A percentile compares a stretch with the other conserved stretches of the same genome.
phyloP scores from a whole-genome alignment of 306 rosid genomes.

The barrel medic (Medicago truncatula) region DNA sequence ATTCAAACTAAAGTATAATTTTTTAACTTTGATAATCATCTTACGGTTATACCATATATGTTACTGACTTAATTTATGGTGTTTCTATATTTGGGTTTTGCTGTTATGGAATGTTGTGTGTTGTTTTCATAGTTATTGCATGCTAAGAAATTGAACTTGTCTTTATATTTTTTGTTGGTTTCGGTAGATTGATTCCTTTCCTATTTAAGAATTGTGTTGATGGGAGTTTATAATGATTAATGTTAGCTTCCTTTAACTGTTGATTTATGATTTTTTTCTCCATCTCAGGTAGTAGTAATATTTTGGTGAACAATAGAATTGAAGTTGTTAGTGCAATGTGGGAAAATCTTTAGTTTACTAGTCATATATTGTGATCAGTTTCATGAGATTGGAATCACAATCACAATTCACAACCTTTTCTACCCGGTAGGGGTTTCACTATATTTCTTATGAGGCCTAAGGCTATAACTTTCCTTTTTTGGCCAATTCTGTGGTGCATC shows the following conservation, averaged over 20 bases:
- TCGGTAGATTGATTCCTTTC: conserved; percentile 25
- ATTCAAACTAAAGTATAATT: not conserved
- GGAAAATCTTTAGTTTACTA: conserved; percentile 23
- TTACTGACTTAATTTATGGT: conserved; percentile 2
- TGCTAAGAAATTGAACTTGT: conserved; percentile 41
- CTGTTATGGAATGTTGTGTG: conserved; percentile 26
- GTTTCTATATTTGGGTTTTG: conserved; percentile 24
- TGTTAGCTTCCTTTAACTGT: conserved; percentile 24
- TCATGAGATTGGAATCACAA: conserved; percentile 42
- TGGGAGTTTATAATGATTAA: conserved; percentile 26
- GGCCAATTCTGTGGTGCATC: too few species aligned
- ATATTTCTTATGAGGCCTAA: not conserved
- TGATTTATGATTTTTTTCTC: conserved; percentile 32
- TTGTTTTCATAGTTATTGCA: conserved; percentile 46
- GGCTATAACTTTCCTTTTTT: not conserved
- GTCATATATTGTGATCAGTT: conserved; percentile 23
- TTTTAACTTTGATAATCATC: not conserved
- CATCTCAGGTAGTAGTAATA: not conserved
- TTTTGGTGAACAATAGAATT: conserved; percentile 2
- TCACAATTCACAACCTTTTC: conserved; percentile 17
- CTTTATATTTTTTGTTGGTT: conserved; percentile 55
- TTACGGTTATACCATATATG: not conserved
- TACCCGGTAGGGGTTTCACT: not conserved
- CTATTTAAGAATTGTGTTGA: conserved; percentile 28
- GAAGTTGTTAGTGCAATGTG: conserved; percentile 11